Evolutionary conservation across 176 grass and related monocot genomes (phyloP), one percentile per base, ranked within the genome.

Genomic region (Stipa capillata): DNA sequence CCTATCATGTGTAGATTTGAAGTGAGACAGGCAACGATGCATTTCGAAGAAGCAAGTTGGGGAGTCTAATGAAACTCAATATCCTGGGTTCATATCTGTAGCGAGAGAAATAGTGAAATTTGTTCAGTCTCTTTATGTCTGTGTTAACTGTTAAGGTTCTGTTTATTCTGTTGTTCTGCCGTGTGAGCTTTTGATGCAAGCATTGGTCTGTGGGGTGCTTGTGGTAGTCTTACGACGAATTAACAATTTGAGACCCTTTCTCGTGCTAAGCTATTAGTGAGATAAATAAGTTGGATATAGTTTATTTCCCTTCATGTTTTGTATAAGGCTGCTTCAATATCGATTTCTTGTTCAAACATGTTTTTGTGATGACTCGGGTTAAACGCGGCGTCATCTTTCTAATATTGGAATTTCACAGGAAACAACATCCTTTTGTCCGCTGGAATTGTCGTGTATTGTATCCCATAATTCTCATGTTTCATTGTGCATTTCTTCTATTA

Each of bases 231-330:
- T 65, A 17, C 12, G 3, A 56, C 56, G 65, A 63, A 28, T 15
- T 17, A 54, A 29, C 16, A 44, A 20, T 45, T 63, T 65, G 27
- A 9, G 9, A 56, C 28, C 2, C 23, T 29, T 63, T 21, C 11
- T 42, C 66, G 77, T 49, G 49, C 18, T 69, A 69, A 76, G 8
- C 32, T 69, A 57, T 72, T 35, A 41, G 51, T 69, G 47, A 44
- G 29, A 82, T 48, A 58, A 74, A 81, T 74, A 81, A 86, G 77
- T 73, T 74, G 23, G 24, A 42, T 80, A 20, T 18, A 23, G 7
- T 57, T 80, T n/a, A n/a, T n/a, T n/a, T n/a, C n/a, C n/a, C n/a
- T n/a, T n/a, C n/a, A n/a, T n/a, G 24, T 24, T 57, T 67, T 28
- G 47, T 20, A 28, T 55, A 47, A 79, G 13, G 44, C 53, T 32